These are phyloP conservation scores for Leccinum fibrillosum DNA, from an alignment of 768 basidiomycete species.

Conservation along the genomic window DNA sequence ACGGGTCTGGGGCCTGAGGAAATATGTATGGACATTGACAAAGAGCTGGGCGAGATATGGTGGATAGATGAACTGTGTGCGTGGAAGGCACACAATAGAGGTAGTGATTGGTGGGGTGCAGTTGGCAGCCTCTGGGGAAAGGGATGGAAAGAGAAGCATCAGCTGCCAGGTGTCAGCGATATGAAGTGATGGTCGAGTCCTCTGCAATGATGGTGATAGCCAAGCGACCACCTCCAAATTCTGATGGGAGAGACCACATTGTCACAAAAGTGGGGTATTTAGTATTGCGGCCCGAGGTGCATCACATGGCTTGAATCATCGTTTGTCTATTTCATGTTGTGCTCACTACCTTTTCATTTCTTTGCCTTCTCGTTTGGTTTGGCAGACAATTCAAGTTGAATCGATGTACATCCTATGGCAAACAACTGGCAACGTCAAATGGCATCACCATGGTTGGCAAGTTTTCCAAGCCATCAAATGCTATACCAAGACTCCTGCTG, in stretches of 20 bases:
- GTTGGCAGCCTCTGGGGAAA: too few species aligned
- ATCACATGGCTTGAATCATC: too few species aligned
- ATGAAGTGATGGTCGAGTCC: constrained; percentile 19
- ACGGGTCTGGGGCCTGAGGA: constrained; percentile 66
- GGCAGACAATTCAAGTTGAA: constrained; percentile 63
- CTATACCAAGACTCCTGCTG: constrained; percentile 47
- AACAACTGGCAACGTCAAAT: constrained; percentile 60
- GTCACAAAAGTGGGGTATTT: constrained; percentile 46
- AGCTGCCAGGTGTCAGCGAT: constrained; percentile 52
- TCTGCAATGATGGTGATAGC: not conserved
- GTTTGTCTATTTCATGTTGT: too few species aligned
- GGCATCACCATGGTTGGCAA: constrained; percentile 48
- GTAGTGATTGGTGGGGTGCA: not conserved
- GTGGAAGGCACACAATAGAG: not conserved
- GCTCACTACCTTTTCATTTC: too few species aligned
- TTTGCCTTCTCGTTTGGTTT: not conserved
- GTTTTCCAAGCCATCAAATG: constrained; percentile 64
- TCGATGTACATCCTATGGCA: constrained; percentile 72
- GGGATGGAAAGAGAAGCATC: constrained; percentile 22
- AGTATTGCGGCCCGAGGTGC: constrained; percentile 69
- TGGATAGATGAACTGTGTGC: not conserved
- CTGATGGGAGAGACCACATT: constrained; percentile 50
- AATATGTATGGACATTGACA: not conserved
- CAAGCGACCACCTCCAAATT: not conserved
- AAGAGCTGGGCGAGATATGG: not conserved